phyloP scores from a whole-genome alignment of 176 grass and related monocot species.

The Puya raimondii region DNA sequence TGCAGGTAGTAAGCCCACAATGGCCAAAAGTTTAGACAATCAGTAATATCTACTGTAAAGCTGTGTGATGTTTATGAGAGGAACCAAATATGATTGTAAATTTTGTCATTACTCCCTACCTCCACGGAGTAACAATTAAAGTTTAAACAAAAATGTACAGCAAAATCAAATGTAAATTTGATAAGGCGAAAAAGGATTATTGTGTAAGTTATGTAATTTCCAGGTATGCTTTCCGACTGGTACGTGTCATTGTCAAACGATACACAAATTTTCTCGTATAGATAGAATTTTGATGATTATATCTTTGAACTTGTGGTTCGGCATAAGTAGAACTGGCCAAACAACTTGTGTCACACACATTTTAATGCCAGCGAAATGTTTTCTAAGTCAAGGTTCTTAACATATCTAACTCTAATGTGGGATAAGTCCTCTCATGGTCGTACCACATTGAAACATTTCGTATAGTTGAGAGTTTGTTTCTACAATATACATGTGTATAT shows the following conservation, averaged over 20 bases:
- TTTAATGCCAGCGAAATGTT: too few relatives aligned
- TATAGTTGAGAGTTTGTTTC: too few relatives aligned
- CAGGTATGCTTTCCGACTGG: not conserved
- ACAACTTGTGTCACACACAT: too few relatives aligned
- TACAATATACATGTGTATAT: too few relatives aligned
- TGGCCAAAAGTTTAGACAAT: conserved; percentile 77
- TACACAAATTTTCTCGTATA: not conserved
- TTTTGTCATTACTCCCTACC: not conserved
- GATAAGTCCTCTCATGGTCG: too few relatives aligned
- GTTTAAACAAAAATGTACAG: not conserved
- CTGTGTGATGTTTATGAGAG: not conserved
- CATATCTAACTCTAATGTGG: too few relatives aligned
- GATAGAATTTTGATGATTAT: too few relatives aligned
- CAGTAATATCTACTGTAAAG: not conserved
- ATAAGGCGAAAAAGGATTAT: not conserved
- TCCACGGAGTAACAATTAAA: too few relatives aligned
- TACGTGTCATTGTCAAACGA: not conserved
- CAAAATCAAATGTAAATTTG: not conserved
- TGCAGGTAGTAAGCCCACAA: conserved; percentile 93
- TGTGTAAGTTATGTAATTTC: not conserved
- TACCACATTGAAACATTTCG: too few relatives aligned
- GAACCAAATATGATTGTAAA: not conserved
- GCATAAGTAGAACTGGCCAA: too few relatives aligned
- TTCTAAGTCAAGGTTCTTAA: too few relatives aligned
- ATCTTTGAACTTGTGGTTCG: too few relatives aligned